A percentile compares a stretch with the other conserved stretches of the same genome.
phyloP scores from a whole-genome alignment of 768 basidiomycete genomes.

The button mushroom (Agaricus bisporus) region DNA sequence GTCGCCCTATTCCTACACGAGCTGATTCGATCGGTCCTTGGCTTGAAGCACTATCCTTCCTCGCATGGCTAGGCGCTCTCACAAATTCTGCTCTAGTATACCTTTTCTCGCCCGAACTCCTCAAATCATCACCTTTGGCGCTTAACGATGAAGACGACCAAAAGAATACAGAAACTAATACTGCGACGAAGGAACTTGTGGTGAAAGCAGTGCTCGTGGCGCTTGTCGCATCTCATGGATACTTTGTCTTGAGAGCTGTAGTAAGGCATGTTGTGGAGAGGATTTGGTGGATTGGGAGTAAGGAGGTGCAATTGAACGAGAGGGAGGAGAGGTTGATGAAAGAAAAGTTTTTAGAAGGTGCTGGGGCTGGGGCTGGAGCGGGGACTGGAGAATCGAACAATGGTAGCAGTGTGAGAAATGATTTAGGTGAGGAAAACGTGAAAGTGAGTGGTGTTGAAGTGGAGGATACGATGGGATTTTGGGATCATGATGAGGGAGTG shows the following conservation, averaged over 20 bases:
- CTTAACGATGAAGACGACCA: constrained; percentile 13
- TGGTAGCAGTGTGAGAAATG: neutral
- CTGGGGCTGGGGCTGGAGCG: neutral
- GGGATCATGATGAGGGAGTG: constrained; percentile 68
- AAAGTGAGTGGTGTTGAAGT: constrained; percentile 12
- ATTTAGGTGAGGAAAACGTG: constrained; percentile 10
- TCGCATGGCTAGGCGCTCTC: constrained; percentile 86
- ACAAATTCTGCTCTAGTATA: constrained; percentile 55
- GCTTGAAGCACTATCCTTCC: constrained; percentile 81
- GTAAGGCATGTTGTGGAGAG: constrained; percentile 70
- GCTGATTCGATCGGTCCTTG: constrained; percentile 93
- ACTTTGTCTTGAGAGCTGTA: constrained; percentile 54
- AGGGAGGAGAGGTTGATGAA: constrained; percentile 45
- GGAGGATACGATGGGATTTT: constrained; percentile 36
- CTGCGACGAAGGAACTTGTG: constrained; percentile 45
- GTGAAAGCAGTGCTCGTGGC: constrained; percentile 67
- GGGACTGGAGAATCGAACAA: neutral
- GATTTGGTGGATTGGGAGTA: constrained; percentile 70
- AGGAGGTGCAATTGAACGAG: constrained; percentile 56
- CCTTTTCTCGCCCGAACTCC: constrained; percentile 21
- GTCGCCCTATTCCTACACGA: constrained; percentile 81
- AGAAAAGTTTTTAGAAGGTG: constrained; percentile 29
- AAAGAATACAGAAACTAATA: constrained; percentile 16
- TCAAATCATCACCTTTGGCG: constrained; percentile 10
- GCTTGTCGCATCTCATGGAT: constrained; percentile 83